A percentile compares a stretch with the other conserved stretches of the same genome.
These are phyloP conservation scores for Hanseniaspora lindneri DNA, from an alignment of 805 yeast genomes.

Conservation along the genomic window DNA sequence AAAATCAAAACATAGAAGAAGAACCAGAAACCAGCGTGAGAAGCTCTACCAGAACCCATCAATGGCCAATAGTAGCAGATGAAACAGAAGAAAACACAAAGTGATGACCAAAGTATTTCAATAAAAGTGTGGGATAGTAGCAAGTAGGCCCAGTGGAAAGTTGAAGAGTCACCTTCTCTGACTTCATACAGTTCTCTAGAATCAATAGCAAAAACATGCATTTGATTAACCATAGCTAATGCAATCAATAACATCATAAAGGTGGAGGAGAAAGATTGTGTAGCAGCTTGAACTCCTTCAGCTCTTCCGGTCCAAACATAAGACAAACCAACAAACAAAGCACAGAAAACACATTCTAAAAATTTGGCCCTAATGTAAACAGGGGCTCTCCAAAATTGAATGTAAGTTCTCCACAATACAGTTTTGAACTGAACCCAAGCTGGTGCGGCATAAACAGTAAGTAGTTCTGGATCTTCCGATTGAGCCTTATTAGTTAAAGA, in stretches of 20 bases:
- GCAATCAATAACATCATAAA: constrained; percentile 46
- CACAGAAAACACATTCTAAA: constrained; percentile 40
- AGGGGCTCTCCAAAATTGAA: constrained; percentile 58
- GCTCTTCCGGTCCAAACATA: constrained; percentile 45
- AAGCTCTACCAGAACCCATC: constrained; percentile 33
- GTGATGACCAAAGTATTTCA: constrained; percentile 39
- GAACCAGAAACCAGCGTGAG: constrained; percentile 43
- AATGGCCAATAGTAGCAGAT: constrained; percentile 42
- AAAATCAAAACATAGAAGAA: constrained; percentile 38
- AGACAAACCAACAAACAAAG: constrained; percentile 57
- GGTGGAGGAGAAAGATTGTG: constrained; percentile 49
- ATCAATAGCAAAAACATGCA: constrained; percentile 46
- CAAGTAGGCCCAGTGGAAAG: constrained; percentile 56
- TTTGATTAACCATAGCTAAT: constrained; percentile 47
- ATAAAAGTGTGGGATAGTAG: constrained; percentile 34
- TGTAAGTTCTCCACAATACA: constrained; percentile 41
- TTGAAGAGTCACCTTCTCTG: constrained; percentile 61
- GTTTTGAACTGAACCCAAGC: constrained; percentile 32
- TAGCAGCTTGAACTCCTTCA: constrained; percentile 50
- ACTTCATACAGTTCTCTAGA: constrained; percentile 59
- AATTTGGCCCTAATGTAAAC: constrained; percentile 47
- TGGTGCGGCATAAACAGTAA: constrained; percentile 38
- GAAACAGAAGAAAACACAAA: constrained; percentile 35
- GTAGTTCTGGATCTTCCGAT: constrained; percentile 30
- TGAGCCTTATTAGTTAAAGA: constrained; percentile 29